These are phyloP conservation scores for Alternaria ventricosa DNA, from an alignment of 2,329 filamentous ascomycete species.

Conservation along the genomic window DNA sequence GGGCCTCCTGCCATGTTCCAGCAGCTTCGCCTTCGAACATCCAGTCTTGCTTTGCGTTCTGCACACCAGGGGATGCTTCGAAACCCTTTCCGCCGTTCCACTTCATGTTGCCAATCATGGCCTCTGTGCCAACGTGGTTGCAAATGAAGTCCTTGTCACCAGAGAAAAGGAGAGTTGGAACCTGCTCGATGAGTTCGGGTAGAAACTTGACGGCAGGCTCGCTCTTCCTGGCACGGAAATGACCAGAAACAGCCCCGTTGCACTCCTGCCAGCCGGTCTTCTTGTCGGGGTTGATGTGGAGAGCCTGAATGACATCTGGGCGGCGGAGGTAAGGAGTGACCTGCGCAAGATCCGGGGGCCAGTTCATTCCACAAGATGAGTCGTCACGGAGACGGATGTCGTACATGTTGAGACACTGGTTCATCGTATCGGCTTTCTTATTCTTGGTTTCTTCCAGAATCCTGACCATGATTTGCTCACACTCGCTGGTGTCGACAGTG, in stretches of 20 bases:
- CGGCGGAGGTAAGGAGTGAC: conserved; percentile 86
- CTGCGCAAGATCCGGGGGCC: conserved; percentile 83
- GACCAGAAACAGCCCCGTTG: conserved; percentile 74
- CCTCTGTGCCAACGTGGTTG: conserved; percentile 94
- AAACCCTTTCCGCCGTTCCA: conserved; percentile 95
- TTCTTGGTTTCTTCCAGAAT: conserved; percentile 72
- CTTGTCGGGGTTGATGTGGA: conserved; percentile 84
- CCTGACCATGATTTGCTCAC: conserved; percentile 77
- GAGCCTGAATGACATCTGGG: conserved; percentile 76
- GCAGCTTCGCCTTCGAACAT: conserved; percentile 87
- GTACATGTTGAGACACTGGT: conserved; percentile 91
- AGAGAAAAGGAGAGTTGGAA: conserved; percentile 87
- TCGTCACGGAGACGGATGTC: conserved; percentile 85
- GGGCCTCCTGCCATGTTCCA: conserved; percentile 91
- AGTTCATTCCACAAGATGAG: conserved; percentile 93
- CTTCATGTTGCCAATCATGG: conserved; percentile 84
- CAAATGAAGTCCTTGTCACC: conserved; percentile 95
- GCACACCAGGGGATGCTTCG: conserved; percentile 82
- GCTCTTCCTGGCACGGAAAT: conserved; percentile 75
- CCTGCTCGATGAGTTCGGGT: conserved; percentile 76
- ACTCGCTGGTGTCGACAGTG: conserved; percentile 71
- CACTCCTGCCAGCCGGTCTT: conserved; percentile 92
- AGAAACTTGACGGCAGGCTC: conserved; percentile 75
- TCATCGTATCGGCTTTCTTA: conserved; percentile 58
- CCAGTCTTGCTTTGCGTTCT: conserved; percentile 93